Base-by-base conservation (phyloP, 306 rosid species). In the Trifolium subterraneum region DNA sequence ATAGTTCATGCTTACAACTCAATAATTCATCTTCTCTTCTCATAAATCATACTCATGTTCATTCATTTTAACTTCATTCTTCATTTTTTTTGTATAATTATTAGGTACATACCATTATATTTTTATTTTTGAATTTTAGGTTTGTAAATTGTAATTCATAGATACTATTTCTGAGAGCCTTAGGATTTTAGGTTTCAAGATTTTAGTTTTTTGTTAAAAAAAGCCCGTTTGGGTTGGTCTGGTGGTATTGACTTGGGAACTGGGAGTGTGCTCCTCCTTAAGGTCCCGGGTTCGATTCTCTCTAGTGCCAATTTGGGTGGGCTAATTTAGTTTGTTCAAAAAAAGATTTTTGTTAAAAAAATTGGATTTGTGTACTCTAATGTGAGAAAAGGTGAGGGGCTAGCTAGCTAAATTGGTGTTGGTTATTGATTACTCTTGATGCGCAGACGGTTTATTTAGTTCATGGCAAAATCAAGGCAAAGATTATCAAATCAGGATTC, bases 381-480 rank as follows among this genome's bases (percentile, higher is more conserved):
- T 74, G 59, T 41, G 7, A 61, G 73, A 74, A 47, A 63, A 14
- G 64, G 29, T 48, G 25, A 41, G 45, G 59, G 3, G 29, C 25
- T 22, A 70, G 67, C 12, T 61, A 42, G 72, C 25, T 59, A 39
- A 48, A 39, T 69, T 78, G 60, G 73, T 41, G 61, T 61, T 67
- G 42, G 7, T 19, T 52, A 68, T 18, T 39, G 54, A 68, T 19
- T 62, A 2, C 8, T 18, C 16, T 41, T 38, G 59, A 68, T 67
- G 41, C 79, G 88, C 87, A 84, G 93, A 69, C 38, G 7, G 65
- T 16, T 70, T 52, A 64, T 29, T 80, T 80, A 52, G 85, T 68
- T 79, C 54, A 94, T 92, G 99, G 93, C 88, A 15, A 91, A 70
- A 83, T 83, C 96, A 6, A 85, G 92, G 71, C 85, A 84, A 56